Base-by-base conservation (phyloP, 2,329 filamentous ascomycete species). In the Aureobasidium uvarum region DNA sequence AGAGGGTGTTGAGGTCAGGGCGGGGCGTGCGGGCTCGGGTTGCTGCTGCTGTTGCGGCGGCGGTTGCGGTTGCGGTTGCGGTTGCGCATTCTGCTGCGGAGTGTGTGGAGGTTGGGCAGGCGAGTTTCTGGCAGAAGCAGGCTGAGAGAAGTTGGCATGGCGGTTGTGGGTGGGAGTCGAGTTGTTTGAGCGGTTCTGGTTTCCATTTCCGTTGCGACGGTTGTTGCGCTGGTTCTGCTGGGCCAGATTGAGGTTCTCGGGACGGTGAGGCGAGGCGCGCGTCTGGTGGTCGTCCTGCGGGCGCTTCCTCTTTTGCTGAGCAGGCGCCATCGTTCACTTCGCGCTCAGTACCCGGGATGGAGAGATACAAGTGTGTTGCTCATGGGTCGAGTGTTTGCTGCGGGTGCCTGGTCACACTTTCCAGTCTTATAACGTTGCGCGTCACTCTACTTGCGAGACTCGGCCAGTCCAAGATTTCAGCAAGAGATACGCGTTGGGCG, bases 221-320 rank as follows among this genome's bases (percentile, higher is more conserved):
- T 66, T 65, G 66, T 67, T 67, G 68, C 74, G 74, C 66, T 79
- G 78, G 65, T 79, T 79, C 69, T 81, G 79, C 72, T 85, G 83
- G 67, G 83, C 84, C 70, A 86, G 79, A 69, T 80, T 72, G 64
- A 82, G 71, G 66, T 78, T 78, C 69, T 81, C 78, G 18, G 82
- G 82, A 55, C 80, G 78, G 71, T 84, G 80, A 20, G 82, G 81
- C 65, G 82, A 83, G 45, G 80, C 80, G 65, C 81, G 73, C 66
- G 68, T 71, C 20, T 74, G 69, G 56, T 70, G 72, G 65, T 80
- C 77, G 68, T 82, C 79, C 59, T 80, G 74, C 16, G 79, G 77
- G 66, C 81, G 79, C 79, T 87, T 87, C 68, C 85, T 80, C 79
- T 87, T 88, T 63, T 78, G 77, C 69, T 77, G 76, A 64, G 75